A percentile compares a stretch with the other conserved stretches of the same genome.
These are phyloP conservation scores for Fusarium nodosum DNA, from an alignment of 2,329 filamentous ascomycete species.

Conservation along the genomic window DNA sequence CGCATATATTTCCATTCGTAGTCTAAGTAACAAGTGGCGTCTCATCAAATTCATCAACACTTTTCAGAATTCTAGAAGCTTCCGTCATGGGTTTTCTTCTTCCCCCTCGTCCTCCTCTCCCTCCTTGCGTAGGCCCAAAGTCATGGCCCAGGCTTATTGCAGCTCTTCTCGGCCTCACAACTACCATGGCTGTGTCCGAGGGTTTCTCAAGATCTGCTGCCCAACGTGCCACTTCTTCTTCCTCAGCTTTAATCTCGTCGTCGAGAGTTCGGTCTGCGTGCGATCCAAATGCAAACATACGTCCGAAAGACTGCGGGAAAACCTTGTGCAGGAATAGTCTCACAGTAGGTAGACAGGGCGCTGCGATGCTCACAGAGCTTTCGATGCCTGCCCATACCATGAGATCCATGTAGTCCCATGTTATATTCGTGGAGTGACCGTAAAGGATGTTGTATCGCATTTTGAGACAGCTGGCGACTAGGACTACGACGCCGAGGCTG, in stretches of 20 bases:
- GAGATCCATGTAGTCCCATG: constrained; percentile 25
- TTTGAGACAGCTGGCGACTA: constrained; percentile 25
- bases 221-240: constrained; percentile 17
- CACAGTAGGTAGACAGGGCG: constrained; percentile 13
- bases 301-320: constrained; percentile 11
- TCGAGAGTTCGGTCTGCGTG: constrained; percentile 5
- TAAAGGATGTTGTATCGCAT: constrained; percentile 31
- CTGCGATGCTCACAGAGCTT: constrained; percentile 22
- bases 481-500: constrained; percentile 15
- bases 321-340: constrained; percentile 16
- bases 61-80: constrained; percentile 19
- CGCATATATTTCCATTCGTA: neutral
- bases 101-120: neutral
- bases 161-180: constrained; percentile 8
- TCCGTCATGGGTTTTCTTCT: constrained; percentile 16
- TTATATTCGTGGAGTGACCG: constrained; percentile 17
- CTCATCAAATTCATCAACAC: constrained; percentile 22
- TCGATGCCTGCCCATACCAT: constrained; percentile 30
- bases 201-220: constrained; percentile 17
- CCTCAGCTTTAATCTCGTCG: constrained; percentile 24
- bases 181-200: rapidly evolving
- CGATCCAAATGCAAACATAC: constrained; percentile 18
- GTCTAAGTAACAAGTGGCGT: neutral
- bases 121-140: neutral
- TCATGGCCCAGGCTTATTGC: neutral